These are phyloP conservation scores for Trichoderma pleuroti DNA, from an alignment of 2,329 filamentous ascomycete genomes.

Conservation along the genomic window DNA sequence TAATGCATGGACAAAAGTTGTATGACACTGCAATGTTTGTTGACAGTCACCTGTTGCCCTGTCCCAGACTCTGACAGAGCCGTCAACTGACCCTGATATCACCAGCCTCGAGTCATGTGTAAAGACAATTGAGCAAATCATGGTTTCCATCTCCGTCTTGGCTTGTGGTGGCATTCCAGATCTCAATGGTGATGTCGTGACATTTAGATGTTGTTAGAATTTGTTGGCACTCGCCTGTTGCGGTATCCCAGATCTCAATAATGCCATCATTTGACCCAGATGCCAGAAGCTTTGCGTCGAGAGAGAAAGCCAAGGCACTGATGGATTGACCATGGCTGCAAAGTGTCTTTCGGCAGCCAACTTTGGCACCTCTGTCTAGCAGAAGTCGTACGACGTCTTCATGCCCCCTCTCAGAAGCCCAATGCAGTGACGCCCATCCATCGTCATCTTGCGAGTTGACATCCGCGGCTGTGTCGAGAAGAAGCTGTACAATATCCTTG, in stretches of 20 bases:
- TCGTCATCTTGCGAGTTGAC: background rate
- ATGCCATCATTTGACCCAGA: fast-evolving
- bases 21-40: background rate
- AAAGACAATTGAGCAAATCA: background rate
- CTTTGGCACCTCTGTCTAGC: background rate
- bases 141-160: fast-evolving
- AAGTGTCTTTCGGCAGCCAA: background rate
- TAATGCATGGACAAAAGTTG: fast-evolving
- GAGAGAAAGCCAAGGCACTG: background rate
- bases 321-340: background rate
- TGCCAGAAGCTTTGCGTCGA: background rate
- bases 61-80: background rate
- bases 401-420: background rate
- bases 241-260: background rate
- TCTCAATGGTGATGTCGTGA: background rate
- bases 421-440: background rate
- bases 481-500: background rate
- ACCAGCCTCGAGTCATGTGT: background rate
- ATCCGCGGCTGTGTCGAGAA: fast-evolving
- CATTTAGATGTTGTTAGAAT: background rate
- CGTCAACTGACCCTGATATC: background rate
- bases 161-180: background rate
- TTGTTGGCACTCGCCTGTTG: background rate
- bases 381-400: background rate
- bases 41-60: background rate